Conservation (phyloP, 179 eudicot genomes). For the Beta lomatogona region DNA sequence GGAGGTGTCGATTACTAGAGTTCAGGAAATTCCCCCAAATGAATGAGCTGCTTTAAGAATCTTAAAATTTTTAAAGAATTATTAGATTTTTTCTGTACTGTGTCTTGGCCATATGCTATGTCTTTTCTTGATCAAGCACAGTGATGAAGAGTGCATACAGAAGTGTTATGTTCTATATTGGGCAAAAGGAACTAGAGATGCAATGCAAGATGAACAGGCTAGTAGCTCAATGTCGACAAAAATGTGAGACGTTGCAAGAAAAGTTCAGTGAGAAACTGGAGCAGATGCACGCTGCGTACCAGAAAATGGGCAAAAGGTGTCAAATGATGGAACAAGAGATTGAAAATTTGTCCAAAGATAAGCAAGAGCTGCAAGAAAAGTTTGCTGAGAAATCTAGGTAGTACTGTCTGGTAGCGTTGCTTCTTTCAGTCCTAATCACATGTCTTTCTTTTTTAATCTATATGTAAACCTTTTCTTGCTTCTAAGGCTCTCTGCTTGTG, state of each 20-base stretch:
- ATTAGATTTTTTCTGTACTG: background rate
- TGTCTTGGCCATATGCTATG: background rate
- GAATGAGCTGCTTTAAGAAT: background rate
- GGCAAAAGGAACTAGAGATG: conserved; percentile 94
- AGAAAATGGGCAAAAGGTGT: conserved; percentile 91
- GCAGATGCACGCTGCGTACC: conserved; percentile 81
- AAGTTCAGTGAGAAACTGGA: conserved; percentile 85
- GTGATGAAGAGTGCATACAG: conserved; percentile 91
- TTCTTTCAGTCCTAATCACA: background rate
- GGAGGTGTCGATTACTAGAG: too few species aligned
- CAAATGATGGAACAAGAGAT: conserved; percentile 93
- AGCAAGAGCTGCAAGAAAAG: conserved; percentile 92
- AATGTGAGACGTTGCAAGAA: conserved; percentile 84
- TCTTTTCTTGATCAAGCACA: conserved; percentile 52
- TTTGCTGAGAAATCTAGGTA: conserved; percentile 92
- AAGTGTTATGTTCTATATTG: conserved; percentile 83
- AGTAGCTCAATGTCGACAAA: conserved; percentile 77
- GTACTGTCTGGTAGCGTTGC: conserved; percentile 5
- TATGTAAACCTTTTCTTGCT: background rate
- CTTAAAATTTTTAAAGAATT: background rate
- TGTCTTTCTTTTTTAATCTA: background rate
- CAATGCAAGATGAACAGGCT: conserved; percentile 93
- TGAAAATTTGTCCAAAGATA: conserved; percentile 80
- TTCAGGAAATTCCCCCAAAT: background rate
- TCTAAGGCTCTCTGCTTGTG: conserved; percentile 12